Base-by-base conservation (phyloP, 257 asterid species). In the Agastache rugosa region DNA sequence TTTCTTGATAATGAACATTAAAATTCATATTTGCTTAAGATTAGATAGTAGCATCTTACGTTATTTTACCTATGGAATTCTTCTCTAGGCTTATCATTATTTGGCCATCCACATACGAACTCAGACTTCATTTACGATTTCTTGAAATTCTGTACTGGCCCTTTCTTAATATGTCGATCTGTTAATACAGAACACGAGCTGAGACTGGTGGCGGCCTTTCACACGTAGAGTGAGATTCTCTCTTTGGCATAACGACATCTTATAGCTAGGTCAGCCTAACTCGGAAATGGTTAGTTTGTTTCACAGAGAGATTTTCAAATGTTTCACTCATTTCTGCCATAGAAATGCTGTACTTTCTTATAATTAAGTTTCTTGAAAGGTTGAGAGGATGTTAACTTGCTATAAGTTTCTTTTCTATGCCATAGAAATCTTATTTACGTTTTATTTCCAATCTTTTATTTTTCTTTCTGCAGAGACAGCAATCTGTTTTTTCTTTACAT, bases 201-300 rank as follows among this genome's bases (percentile, higher is more conserved):
- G 97, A 90, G 77, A 78, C 89, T 0, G 97, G 97, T 17, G 92
- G 99, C 47, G 91, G 96, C 79, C 72, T 92, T 80, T 89, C 96
- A 17, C 93, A 86, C 4, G 93, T 91, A 72, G 89, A 80, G 73
- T 90, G 80, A 87, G 68, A 73, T 31, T 16, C 25, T 34, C 48
- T 41, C 11, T 6, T 47, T 20, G 51, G 22, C 69, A 61, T 72
- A 31, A 34, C 66, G 47, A 11, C 75, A 70, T 62, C 82, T 70
- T 65, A 72, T 70, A 74, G 31, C n/a, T 63, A 56, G 63, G 64
- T 45, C 45, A 12, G 5, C 51, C 66, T 54, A 65, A 56, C 72
- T 74, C 39, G 67, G 50, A 48, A 71, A 69, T 9, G 51, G 55
- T 51, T n/a, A 39, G 54, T 39, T 50, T 62, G 72, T 56, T 56